Base-by-base conservation (phyloP, 441 rosid species). In the Cnidoscolus chayamansa region DNA sequence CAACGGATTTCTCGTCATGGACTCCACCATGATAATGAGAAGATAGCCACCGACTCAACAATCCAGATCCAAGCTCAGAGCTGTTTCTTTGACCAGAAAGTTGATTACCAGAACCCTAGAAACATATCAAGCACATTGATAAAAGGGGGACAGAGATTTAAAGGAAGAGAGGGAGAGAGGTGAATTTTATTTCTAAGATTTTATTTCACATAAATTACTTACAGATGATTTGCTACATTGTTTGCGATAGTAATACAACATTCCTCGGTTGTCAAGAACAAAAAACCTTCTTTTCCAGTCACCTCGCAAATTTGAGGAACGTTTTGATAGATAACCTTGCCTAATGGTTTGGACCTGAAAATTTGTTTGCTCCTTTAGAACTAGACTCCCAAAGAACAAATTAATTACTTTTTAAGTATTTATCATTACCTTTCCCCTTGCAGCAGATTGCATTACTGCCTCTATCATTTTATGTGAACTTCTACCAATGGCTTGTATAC, bases 391-490 rank as follows among this genome's bases (percentile, higher is more conserved):
- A 43, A 63, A 11, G 12, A 65, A 47, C 15, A 61, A 67, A 10
- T 55, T 55, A 72, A 40, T 13, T 20, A 15, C 31, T 45, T 35
- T 63, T 15, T 7, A 78, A 72, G 63, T 43, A 55, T 66, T 76
- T 66, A 45, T 30, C 32, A 25, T 25, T 78, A 94, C 99, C 98
- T 96, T 94, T 80, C 99, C 99, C 89, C 84, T 93, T 45, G 93
- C 89, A 54, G 99, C 98, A 79, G 99, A 93, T 84, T 96, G 98
- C 99, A 96, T 96, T 60, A 90, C 97, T 13, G 97, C 98, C 76
- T 94, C 98, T 68, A 96, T 96, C 98, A 96, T 94, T 82, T 96
- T 96, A 87, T 96, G 97, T 15, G 98, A 96, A 84, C 98, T 96
- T 86, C 99, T 87, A 78, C 98, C 98, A 66, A 92, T 89, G 19